Conservation (phyloP, 2,329 filamentous ascomycete species). For the Cryphonectria carpinicola region DNA sequence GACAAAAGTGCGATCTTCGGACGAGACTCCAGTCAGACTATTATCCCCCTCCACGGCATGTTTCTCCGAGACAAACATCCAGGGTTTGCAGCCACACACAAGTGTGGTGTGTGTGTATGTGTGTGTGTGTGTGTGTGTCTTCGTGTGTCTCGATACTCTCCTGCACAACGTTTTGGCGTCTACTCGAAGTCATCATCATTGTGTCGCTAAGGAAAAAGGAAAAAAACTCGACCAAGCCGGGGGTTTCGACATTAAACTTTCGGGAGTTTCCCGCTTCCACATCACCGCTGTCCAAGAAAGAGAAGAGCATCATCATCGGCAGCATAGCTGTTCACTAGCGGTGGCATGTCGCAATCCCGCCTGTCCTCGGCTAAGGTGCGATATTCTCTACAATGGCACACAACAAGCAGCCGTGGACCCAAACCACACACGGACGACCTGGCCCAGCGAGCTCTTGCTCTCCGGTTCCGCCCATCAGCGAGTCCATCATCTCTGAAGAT, state of each 20-base stretch:
- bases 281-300: neutral
- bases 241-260: conserved; percentile 25
- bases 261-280: conserved; percentile 25
- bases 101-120: neutral
- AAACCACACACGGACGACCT: neutral
- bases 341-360: conserved; percentile 13
- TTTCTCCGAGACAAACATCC: conserved; percentile 24
- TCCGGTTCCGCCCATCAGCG: conserved; percentile 15
- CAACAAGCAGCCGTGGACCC: neutral
- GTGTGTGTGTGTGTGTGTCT: no score
- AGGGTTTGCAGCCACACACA: conserved; percentile 28
- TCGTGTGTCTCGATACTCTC: conserved; percentile 10
- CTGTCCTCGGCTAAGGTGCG: conserved; percentile 6
- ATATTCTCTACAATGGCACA: neutral
- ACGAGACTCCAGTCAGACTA: conserved; percentile 11
- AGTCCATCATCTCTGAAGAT: conserved; percentile 25
- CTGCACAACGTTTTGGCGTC: neutral
- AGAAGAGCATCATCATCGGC: neutral
- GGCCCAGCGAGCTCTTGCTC: conserved; percentile 10
- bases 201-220: neutral
- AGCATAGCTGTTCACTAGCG: neutral
- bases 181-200: neutral
- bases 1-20: conserved; percentile 23
- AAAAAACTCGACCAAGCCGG: conserved; percentile 20
- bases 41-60: conserved; percentile 16